Evolutionary conservation across 1,139 yeast species (phyloP), one percentile per base, ranked within the genome.

Genomic region (Petasospora fabianii): DNA sequence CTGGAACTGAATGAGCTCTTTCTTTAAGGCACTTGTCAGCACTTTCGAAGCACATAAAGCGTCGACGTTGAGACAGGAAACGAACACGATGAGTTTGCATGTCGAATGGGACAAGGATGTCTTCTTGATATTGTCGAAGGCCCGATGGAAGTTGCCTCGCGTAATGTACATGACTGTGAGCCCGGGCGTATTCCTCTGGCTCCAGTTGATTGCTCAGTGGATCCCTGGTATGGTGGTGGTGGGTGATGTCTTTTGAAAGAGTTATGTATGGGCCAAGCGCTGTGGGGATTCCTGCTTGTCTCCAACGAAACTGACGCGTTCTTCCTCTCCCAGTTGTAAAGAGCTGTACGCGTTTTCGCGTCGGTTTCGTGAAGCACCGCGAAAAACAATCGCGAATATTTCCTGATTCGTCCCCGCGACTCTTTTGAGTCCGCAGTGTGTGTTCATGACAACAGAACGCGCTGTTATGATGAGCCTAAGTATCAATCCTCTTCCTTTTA

Each of bases 41-140:
- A 88, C 83, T 57, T 80, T 83, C 30, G 95, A 80, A 0, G 96
- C 86, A 65, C 97, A 92, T 20, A 94, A 67, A 31, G 97, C 88
- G 66, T 94, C 99, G 31, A 92, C 82, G 60, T 84, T 87, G 51
- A 90, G 69, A 61, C 96, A 86, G 8, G 97, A 85, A 27, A 88
- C 96, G 59, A 90, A 88, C 18, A 94, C 70, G 30, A 88, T 90
- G 43, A 92, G 66, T 54, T 85, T 84, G 59, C 97, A 92, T 7
- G 96, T 84, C 18, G 96, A 82, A 59, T 88, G 96, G 9, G 95
- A 82, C 38, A 86, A 64, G 10, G 88, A 80, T 12, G 79, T 71
- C 42, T 71, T 66, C 50, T 76, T 69, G 45, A 84, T 78, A 39
- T 74, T 77, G 41, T 73, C 71, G 56, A 80, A 83, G 10, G 81